Evolutionary conservation across 371 early-diverging fungal genomes (phyloP).

Genomic region (Actinomucor elegans): DNA sequence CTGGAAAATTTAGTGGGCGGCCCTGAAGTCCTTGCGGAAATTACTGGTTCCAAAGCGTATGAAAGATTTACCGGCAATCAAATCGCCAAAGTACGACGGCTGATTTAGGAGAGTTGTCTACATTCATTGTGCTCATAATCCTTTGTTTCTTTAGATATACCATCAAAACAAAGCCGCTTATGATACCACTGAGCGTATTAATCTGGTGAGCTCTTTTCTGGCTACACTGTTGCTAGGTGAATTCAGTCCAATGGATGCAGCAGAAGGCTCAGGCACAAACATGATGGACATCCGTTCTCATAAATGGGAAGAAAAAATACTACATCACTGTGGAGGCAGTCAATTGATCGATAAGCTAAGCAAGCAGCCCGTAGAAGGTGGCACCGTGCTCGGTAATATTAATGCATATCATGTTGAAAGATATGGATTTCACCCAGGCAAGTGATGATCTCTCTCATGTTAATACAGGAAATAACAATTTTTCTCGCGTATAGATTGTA

Average conservation of each 20-base stretch:
- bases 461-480: no score
- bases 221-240: constrained; percentile 66
- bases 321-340: constrained; percentile 47
- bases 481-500: constrained; percentile 58
- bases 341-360: constrained; percentile 42
- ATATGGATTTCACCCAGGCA: constrained; percentile 63
- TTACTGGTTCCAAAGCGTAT: constrained; percentile 77
- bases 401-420: constrained; percentile 46
- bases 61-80: constrained; percentile 84
- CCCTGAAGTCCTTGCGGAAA: constrained; percentile 55
- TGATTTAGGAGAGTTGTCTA: neutral
- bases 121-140: neutral
- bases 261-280: constrained; percentile 86
- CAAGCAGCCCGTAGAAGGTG: constrained; percentile 41
- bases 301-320: constrained; percentile 51
- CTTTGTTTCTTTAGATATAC: constrained; percentile 29
- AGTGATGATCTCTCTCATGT: no score
- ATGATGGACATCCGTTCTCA: constrained; percentile 65
- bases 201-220: constrained; percentile 74
- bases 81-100: constrained; percentile 66
- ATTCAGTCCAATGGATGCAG: constrained; percentile 66
- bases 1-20: constrained; percentile 66
- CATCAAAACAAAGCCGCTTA: constrained; percentile 32
- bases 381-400: constrained; percentile 41
- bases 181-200: constrained; percentile 54